These are phyloP conservation scores for Trichoderma polysporum DNA, from an alignment of 2,329 filamentous ascomycete genomes.

Conservation along the genomic window DNA sequence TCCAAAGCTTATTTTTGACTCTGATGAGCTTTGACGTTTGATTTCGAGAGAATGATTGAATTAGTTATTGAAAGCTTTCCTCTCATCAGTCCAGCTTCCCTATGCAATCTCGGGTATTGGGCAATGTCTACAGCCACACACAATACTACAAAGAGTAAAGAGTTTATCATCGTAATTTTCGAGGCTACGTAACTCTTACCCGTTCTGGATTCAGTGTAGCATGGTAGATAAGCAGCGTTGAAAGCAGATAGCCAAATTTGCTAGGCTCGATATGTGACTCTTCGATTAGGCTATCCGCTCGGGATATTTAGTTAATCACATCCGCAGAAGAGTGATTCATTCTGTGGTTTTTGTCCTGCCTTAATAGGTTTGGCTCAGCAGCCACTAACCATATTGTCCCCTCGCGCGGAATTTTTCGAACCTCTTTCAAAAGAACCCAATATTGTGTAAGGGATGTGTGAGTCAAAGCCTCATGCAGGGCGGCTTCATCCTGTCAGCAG, in stretches of 20 bases:
- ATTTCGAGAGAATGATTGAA: too few species aligned
- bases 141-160: too few species aligned
- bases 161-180: too few species aligned
- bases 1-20: too few species aligned
- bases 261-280: background rate
- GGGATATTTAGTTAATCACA: background rate
- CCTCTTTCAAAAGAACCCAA: background rate
- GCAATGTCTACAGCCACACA: too few species aligned
- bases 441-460: background rate
- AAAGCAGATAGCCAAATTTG: background rate
- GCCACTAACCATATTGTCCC: background rate
- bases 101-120: too few species aligned
- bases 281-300: background rate
- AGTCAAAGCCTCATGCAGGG: background rate
- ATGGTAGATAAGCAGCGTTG: background rate
- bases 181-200: too few species aligned
- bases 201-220: background rate
- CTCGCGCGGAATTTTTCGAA: background rate
- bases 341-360: constrained; percentile 7
- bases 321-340: background rate
- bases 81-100: too few species aligned
- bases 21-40: too few species aligned
- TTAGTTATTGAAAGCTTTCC: too few species aligned
- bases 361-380: background rate
- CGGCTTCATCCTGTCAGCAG: background rate